Evolutionary conservation across 352 stramenopile genomes (phyloP).

Genomic region (Phytopythium cucurbitacearum): DNA sequence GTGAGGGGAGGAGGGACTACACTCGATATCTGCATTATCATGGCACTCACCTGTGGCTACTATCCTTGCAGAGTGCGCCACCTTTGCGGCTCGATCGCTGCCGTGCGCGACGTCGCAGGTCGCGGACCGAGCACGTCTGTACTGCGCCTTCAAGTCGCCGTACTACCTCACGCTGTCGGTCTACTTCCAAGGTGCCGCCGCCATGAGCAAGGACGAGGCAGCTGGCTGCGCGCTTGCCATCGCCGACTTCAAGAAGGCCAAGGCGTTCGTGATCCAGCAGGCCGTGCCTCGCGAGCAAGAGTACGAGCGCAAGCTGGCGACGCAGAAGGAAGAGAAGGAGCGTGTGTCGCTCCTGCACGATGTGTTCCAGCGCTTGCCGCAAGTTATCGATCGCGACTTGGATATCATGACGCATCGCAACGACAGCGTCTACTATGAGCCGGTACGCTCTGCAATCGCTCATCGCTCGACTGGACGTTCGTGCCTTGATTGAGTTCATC

Average conservation of each 20-base stretch:
- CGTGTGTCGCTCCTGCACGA: conserved; percentile 29
- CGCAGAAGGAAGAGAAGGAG: conserved; percentile 29
- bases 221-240: conserved; percentile 57
- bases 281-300: conserved; percentile 24
- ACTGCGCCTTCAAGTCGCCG: conserved; percentile 48
- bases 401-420: conserved; percentile 69
- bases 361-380: conserved; percentile 49
- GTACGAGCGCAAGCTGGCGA: conserved; percentile 33
- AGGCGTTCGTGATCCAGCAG: conserved; percentile 23
- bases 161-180: conserved; percentile 56
- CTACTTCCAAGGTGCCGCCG: conserved; percentile 62
- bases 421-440: conserved; percentile 66
- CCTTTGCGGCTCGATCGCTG: conserved; percentile 23
- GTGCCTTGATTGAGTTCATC: conserved; percentile 4
- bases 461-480: neutral
- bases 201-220: conserved; percentile 38
- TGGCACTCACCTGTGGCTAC: conserved; percentile 1
- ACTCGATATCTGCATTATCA: neutral
- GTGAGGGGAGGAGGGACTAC: conserved; percentile 5
- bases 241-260: conserved; percentile 52
- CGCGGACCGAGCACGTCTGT: conserved; percentile 36
- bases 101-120: conserved; percentile 30
- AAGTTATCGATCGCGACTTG: conserved; percentile 63
- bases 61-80: conserved; percentile 20
- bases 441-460: conserved; percentile 17